A percentile compares a stretch with the other conserved stretches of the same genome.
Conservation (phyloP, 1,284 basidiomycete genomes). For the Rhodotorula sp. region DNA sequence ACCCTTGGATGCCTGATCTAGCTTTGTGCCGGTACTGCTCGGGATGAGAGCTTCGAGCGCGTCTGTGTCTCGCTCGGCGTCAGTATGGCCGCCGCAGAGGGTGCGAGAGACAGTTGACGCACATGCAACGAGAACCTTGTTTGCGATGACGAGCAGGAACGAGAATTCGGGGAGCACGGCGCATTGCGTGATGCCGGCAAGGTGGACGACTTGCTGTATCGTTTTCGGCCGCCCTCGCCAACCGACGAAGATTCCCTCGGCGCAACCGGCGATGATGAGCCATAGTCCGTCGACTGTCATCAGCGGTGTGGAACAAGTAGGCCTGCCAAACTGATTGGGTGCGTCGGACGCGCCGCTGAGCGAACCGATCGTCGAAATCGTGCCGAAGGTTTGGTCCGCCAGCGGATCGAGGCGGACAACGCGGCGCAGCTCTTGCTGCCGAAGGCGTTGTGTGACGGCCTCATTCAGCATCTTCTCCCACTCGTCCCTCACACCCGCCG, state of each 20-base stretch:
- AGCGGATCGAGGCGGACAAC: slow-evolving; percentile 52
- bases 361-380: slow-evolving; percentile 20
- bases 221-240: slow-evolving; percentile 82
- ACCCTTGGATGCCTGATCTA: slow-evolving; percentile 51
- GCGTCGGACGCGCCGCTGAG: neutral
- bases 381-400: slow-evolving; percentile 48
- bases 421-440: slow-evolving; percentile 87
- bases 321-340: slow-evolving; percentile 20
- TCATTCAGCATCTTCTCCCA: slow-evolving; percentile 90
- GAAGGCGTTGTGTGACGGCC: slow-evolving; percentile 75
- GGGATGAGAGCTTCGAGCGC: slow-evolving; percentile 95
- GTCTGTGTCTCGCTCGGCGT: slow-evolving; percentile 61
- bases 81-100: neutral
- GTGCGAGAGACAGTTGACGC: slow-evolving; percentile 27
- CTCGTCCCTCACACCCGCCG: slow-evolving; percentile 55
- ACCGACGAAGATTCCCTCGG: slow-evolving; percentile 96
- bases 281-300: slow-evolving; percentile 70
- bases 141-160: slow-evolving; percentile 89
- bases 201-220: slow-evolving; percentile 80
- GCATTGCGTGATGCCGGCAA: slow-evolving; percentile 87
- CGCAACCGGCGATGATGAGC: slow-evolving; percentile 87
- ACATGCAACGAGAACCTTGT: slow-evolving; percentile 63
- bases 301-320: slow-evolving; percentile 41
- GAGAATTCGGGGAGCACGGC: slow-evolving; percentile 93
- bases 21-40: slow-evolving; percentile 58